Percentiles rank a stretch among this genome's conserved stretches.
phyloP scores from a whole-genome alignment of 176 grass and related monocot genomes.

The Zoysia pacifica region DNA sequence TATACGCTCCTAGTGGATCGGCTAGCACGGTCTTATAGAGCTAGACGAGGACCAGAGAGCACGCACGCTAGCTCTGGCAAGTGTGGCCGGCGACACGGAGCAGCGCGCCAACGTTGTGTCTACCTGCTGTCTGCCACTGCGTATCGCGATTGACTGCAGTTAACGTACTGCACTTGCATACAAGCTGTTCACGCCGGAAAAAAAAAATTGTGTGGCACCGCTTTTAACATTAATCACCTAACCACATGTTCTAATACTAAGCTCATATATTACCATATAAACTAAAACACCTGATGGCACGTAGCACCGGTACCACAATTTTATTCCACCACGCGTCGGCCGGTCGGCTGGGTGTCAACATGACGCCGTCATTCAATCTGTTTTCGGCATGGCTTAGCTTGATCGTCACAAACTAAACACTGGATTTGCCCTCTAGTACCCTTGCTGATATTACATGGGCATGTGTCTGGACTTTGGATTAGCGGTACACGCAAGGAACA shows the following conservation, averaged over 20 bases:
- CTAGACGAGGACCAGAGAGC: neutral
- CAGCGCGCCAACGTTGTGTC: neutral
- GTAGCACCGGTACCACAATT: too few relatives aligned
- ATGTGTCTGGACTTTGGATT: neutral
- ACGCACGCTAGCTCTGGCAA: neutral
- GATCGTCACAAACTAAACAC: neutral
- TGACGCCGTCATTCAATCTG: neutral
- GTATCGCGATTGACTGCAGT: neutral
- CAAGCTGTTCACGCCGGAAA: neutral
- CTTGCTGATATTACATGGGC: too few relatives aligned
- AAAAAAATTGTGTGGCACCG: too few relatives aligned
- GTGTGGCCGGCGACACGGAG: neutral
- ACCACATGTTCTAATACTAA: too few relatives aligned
- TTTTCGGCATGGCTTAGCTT: neutral
- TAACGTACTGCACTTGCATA: neutral
- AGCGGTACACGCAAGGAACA: neutral
- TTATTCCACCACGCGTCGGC: too few relatives aligned
- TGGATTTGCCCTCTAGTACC: neutral
- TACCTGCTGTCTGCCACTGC: neutral
- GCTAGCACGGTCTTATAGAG: neutral
- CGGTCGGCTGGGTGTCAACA: neutral
- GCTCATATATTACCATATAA: too few relatives aligned
- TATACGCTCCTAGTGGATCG: neutral
- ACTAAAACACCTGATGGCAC: too few relatives aligned
- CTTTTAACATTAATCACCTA: too few relatives aligned